Percentiles rank a stretch among this genome's conserved stretches.
Conservation (phyloP, 2,329 filamentous ascomycete genomes). For the Acrocalymma vagum region DNA sequence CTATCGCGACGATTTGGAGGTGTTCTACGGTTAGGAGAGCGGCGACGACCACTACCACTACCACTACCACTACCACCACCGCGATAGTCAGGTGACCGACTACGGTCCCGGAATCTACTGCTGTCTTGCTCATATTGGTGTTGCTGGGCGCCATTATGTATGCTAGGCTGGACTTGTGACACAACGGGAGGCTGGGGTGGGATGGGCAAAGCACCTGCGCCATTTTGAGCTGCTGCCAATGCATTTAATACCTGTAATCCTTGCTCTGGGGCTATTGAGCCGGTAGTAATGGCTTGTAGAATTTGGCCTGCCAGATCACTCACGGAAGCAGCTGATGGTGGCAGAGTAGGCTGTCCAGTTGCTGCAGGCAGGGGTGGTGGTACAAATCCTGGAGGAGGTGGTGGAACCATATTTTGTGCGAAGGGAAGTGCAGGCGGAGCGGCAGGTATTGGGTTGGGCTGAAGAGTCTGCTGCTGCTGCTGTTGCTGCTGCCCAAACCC, state of each 20-base stretch:
- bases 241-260: constrained; percentile 42
- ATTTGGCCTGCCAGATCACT: constrained; percentile 42
- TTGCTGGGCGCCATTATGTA: constrained; percentile 28
- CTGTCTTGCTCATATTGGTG: constrained; percentile 41
- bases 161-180: constrained; percentile 22
- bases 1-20: constrained; percentile 71
- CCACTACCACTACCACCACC: no score
- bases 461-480: constrained; percentile 34
- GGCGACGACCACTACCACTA: no score
- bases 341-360: constrained; percentile 31
- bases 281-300: constrained; percentile 41
- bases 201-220: constrained; percentile 34
- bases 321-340: constrained; percentile 30
- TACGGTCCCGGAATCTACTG: constrained; percentile 46
- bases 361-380: constrained; percentile 34
- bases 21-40: constrained; percentile 62
- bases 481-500: constrained; percentile 38
- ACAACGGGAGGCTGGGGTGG: constrained; percentile 29
- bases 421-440: constrained; percentile 36
- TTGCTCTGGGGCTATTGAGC: constrained; percentile 44
- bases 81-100: constrained; percentile 71
- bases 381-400: constrained; percentile 41
- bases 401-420: constrained; percentile 37
- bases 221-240: constrained; percentile 34
- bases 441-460: constrained; percentile 36